Conservation (phyloP, 225 moss, liverwort and hornwort species). For the Pseudisothecium myosuroides region DNA sequence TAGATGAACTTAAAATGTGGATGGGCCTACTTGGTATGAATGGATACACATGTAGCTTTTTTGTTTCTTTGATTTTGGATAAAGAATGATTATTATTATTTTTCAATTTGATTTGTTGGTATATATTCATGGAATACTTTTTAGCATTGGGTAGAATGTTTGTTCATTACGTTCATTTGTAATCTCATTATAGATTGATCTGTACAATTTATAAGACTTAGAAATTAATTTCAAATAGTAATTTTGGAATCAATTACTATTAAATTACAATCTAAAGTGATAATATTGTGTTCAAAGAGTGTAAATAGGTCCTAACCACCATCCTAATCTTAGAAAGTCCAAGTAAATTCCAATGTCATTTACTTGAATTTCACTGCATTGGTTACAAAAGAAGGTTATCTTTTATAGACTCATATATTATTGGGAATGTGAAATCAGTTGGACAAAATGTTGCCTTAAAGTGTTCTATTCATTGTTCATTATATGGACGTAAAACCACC, state of each 20-base stretch:
- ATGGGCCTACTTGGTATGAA: background rate
- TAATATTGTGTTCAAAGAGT: background rate
- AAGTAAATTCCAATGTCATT: background rate
- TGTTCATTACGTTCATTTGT: background rate
- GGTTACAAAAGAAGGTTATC: background rate
- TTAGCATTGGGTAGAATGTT: rapidly evolving
- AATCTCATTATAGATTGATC: background rate
- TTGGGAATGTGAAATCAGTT: background rate
- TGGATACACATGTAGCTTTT: rapidly evolving
- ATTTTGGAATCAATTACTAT: background rate
- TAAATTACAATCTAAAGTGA: background rate
- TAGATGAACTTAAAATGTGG: background rate
- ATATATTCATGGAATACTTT: background rate
- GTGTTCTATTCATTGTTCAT: no score
- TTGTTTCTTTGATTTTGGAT: background rate
- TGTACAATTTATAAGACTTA: background rate
- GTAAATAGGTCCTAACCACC: background rate
- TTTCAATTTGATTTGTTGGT: background rate
- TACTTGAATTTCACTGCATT: no score
- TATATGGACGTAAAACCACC: background rate
- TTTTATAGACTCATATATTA: background rate
- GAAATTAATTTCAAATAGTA: background rate
- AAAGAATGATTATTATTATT: background rate
- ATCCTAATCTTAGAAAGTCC: background rate
- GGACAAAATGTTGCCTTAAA: background rate